Percentiles rank a stretch among this genome's conserved stretches.
These are phyloP conservation scores for Hypoxylon subgilvum DNA, from an alignment of 495 filamentous ascomycete genomes.

Conservation along the genomic window DNA sequence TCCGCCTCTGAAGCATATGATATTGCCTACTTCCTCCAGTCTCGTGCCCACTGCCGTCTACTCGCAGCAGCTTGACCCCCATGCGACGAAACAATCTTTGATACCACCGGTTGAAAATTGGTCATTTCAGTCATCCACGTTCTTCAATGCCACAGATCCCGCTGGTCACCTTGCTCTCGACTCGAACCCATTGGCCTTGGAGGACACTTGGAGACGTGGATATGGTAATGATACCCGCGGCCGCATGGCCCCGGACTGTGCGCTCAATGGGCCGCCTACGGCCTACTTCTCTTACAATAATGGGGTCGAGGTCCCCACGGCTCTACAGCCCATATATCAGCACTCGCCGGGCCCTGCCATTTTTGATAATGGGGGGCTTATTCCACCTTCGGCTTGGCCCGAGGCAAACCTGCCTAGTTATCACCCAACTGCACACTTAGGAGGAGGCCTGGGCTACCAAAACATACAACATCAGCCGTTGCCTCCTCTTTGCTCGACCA, in stretches of 20 bases:
- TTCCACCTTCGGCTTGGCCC: constrained; percentile 75
- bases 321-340: constrained; percentile 74
- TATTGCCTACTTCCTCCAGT: constrained; percentile 62
- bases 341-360: constrained; percentile 73
- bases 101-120: constrained; percentile 26
- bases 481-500: constrained; percentile 34
- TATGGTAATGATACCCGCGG: constrained; percentile 27
- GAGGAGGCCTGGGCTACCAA: constrained; percentile 23
- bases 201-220: constrained; percentile 26
- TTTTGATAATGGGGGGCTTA: constrained; percentile 73
- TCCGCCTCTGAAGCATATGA: constrained; percentile 83
- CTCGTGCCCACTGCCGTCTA: constrained; percentile 46
- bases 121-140: constrained; percentile 20
- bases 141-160: constrained; percentile 19
- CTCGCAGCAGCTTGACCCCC: constrained; percentile 39
- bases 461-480: constrained; percentile 14
- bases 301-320: constrained; percentile 65
- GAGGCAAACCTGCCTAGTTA: constrained; percentile 66
- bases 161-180: constrained; percentile 15
- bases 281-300: constrained; percentile 47
- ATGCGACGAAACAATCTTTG: constrained; percentile 17
- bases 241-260: constrained; percentile 29
- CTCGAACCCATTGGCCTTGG: constrained; percentile 15
- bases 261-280: constrained; percentile 26
- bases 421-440: constrained; percentile 25